Evolutionary conservation across 176 grass and related monocot species (phyloP).

Genomic region (Zea luxurians): DNA sequence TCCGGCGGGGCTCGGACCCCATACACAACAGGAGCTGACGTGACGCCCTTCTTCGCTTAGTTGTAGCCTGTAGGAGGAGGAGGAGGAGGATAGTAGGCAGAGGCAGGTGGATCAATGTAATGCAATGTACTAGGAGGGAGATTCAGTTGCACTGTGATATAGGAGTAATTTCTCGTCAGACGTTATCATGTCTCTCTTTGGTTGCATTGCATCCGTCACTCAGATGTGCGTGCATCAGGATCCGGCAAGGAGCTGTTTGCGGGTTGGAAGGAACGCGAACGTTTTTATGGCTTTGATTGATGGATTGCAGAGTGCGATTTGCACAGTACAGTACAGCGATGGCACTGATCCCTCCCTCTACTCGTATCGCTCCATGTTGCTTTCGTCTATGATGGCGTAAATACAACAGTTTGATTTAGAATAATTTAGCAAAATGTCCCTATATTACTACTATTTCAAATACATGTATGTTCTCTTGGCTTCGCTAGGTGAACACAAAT

Average conservation of each 20-base stretch:
- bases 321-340: background rate
- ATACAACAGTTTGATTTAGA: background rate
- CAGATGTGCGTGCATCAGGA: too few species aligned
- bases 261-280: background rate
- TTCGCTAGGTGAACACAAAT: too few species aligned
- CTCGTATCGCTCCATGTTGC: background rate
- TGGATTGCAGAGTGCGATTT: background rate
- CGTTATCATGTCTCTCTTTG: background rate
- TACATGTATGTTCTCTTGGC: too few species aligned
- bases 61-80: conserved; percentile 1
- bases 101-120: background rate
- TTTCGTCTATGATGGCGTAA: background rate
- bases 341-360: background rate
- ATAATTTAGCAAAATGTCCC: too few species aligned
- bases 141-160: background rate
- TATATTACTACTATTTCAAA: too few species aligned
- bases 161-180: background rate
- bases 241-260: too few species aligned
- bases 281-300: background rate
- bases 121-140: background rate
- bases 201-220: background rate
- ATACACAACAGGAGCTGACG: conserved; percentile 63
- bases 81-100: conserved; percentile 12
- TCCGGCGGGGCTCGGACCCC: conserved; percentile 57
- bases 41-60: conserved; percentile 12